phyloP scores from a whole-genome alignment of 768 basidiomycete species.

The Lactifluus echinatus region DNA sequence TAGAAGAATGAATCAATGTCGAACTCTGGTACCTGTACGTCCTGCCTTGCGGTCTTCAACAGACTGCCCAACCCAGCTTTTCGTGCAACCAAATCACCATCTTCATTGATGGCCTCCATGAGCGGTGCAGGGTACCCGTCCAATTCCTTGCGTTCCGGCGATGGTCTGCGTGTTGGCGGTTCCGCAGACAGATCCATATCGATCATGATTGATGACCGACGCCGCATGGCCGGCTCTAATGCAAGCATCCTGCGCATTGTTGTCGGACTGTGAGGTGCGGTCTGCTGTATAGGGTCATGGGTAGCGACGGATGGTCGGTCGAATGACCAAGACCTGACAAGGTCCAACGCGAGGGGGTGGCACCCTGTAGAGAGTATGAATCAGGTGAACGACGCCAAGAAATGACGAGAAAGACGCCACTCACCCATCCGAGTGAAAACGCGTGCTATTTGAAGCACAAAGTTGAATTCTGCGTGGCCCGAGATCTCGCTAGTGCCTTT shows the following conservation, averaged over 20 bases:
- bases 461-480: constrained; percentile 84
- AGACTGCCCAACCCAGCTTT: constrained; percentile 73
- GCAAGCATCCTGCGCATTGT: constrained; percentile 39
- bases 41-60: constrained; percentile 87
- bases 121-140: constrained; percentile 20
- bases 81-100: constrained; percentile 51
- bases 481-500: constrained; percentile 90
- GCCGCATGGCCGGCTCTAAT: constrained; percentile 45
- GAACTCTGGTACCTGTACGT: constrained; percentile 80
- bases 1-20: constrained; percentile 74
- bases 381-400: neutral
- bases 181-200: constrained; percentile 75
- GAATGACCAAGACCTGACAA: constrained; percentile 89
- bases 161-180: constrained; percentile 47
- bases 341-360: constrained; percentile 82
- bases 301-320: constrained; percentile 54
- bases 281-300: constrained; percentile 21
- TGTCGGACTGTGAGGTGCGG: constrained; percentile 37
- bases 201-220: constrained; percentile 71
- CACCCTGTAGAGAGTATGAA: constrained; percentile 52
- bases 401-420: constrained; percentile 22
- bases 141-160: constrained; percentile 32
- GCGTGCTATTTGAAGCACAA: constrained; percentile 88
- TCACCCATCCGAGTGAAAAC: constrained; percentile 93
- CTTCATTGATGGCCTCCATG: constrained; percentile 35